Evolutionary conservation across 495 filamentous ascomycete genomes (phyloP), one percentile per base, ranked within the genome.

Genomic region (Chaetomidium leptoderma): DNA sequence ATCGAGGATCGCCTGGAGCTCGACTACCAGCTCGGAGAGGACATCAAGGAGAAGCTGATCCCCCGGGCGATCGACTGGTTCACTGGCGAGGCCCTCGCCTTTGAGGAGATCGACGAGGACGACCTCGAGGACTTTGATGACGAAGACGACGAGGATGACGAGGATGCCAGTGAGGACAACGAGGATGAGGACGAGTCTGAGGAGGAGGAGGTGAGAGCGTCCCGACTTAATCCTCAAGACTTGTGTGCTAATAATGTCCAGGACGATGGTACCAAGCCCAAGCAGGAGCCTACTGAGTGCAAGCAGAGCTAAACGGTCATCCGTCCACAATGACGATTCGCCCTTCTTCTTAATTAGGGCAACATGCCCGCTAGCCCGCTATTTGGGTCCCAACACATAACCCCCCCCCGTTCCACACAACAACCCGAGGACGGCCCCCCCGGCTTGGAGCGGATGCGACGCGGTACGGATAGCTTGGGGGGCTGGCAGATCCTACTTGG

Each of bases 31-130:
- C 88, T 99, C 45, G 95, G 95, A 54, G 95, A 99, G 76, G 95
- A 99, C 71, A 97, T 99, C 73, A 99, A 99, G 80, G 95, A 99
- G 82, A 99, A 99, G 76, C 82, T 99, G 57, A 99, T 99, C 65
- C 95, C 95, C 54, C 92, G 91, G 65, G 95, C 95, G 17, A 92
- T 99, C 67, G 95, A 97, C 74, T 99, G 95, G 95, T 99, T 97
- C 76, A 99, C 95, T 42, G 95, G 95, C 39, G 93, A 99, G 76
- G 95, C 95, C 54, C 84, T 97, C 61, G 93, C 95, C 64, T 99
- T 90, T 58, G 95, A 99, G 80, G 92, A 96, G 67, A 65, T 96
- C 6, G 90, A 92, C 53, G 91, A 95, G 57, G 89, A 95, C 35
- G 91, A 95, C 55, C 84, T 89, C 53, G 90, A 86, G 56, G 89